Base-by-base conservation (phyloP, 1,139 yeast species). In the Pichia sp. region DNA sequence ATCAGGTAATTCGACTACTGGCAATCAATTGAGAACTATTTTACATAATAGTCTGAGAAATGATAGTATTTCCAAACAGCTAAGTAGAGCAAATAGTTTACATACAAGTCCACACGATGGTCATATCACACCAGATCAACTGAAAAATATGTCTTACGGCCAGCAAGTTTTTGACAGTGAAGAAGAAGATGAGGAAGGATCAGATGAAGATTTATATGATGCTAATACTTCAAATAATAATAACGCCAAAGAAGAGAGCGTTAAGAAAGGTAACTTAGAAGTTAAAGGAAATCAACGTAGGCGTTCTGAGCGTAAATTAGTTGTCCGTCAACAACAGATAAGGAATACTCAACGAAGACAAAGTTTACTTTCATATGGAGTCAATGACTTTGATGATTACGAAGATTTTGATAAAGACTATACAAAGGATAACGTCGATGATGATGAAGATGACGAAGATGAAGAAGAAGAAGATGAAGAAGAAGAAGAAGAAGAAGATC, bases 401-500 rank as follows among this genome's bases (percentile, higher is more conserved):
- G 29, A 30, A 19, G 38, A 29, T 19, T 19, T 30, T 14, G 38
- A 44, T 19, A 33, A 31, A 16, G 45, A 31, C 13, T 14, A 30
- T n/a, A 44, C 16, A 11, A 30, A 25, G n/a, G 14, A 34, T 27
- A 25, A 30, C 6, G 39, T 6, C 6, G 19, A 44, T 7, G 29
- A 44, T 7, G 16, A 9, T 19, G 19, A 34, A 11, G 41, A 38
- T 9, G 41, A 39, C 16, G n/a, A 39, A 16, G 81, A 77, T 48
- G 79, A 74, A 39, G 77, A 73, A n/a, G 77, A n/a, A n/a, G n/a
- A n/a, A n/a, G n/a, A n/a, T n/a, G n/a, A 59, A 27, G 31, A 46
- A 7, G 81, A 78, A 38, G 84, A 81, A 42, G 89, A 84, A 45
- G 95, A 87, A 57, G 96, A 87, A 58, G 96, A 87, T 56, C 71